Conservation (phyloP, 108 stramenopile species). For the Stephanodiscus triporus region DNA sequence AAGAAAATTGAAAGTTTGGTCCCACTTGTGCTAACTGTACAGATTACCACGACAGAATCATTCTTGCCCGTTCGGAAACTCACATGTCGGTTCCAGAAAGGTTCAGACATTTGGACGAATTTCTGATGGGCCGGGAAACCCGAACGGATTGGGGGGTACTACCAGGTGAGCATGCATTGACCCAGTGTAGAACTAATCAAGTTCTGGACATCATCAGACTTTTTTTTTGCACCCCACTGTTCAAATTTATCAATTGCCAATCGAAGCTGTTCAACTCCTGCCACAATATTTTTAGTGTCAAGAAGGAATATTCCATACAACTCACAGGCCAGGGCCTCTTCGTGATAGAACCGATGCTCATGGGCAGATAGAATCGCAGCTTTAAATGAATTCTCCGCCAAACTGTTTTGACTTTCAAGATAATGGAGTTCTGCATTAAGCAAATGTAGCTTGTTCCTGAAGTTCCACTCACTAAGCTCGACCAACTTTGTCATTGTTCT, state of each 20-base stretch:
- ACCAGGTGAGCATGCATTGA: too few species aligned
- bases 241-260: constrained; percentile 16
- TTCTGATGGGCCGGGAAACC: too few species aligned
- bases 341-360: constrained; percentile 14
- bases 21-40: too few species aligned
- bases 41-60: too few species aligned
- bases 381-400: constrained; percentile 9
- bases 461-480: not conserved
- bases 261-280: constrained; percentile 2
- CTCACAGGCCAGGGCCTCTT: constrained; percentile 38
- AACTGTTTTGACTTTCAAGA: not conserved
- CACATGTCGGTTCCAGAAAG: too few species aligned
- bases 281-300: constrained; percentile 3
- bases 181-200: not conserved
- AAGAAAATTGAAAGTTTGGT: too few species aligned
- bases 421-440: constrained; percentile 22
- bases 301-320: constrained; percentile 8
- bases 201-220: not conserved
- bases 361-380: constrained; percentile 16
- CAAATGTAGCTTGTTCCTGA: constrained; percentile 22
- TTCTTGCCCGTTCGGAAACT: too few species aligned
- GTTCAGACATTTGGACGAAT: too few species aligned
- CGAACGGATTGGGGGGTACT: too few species aligned
- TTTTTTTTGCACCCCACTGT: constrained; percentile 20
- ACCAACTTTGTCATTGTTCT: not conserved